phyloP scores from a whole-genome alignment of 2,329 filamentous ascomycete genomes.

The Emmonsiellopsis sp. region DNA sequence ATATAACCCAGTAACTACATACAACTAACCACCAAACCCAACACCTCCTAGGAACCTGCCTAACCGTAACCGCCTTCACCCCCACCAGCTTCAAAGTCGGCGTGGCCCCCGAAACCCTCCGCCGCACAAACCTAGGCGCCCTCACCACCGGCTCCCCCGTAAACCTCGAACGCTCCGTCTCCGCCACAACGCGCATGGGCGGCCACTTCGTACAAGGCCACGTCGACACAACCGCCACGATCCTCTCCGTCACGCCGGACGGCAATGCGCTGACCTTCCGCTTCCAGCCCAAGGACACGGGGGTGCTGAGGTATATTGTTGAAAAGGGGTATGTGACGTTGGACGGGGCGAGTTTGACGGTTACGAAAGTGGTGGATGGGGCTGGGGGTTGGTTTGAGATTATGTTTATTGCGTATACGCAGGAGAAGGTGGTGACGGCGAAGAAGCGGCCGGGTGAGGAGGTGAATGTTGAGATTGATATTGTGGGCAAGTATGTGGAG shows the following conservation, averaged over 20 bases:
- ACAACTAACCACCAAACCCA: neutral
- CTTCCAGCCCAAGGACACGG: constrained; percentile 60
- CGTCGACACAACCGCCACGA: constrained; percentile 78
- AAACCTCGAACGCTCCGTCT: constrained; percentile 90
- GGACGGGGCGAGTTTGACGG: constrained; percentile 87
- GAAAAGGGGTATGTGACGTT: constrained; percentile 95
- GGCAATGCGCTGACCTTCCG: constrained; percentile 86
- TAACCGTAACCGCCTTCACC: constrained; percentile 74
- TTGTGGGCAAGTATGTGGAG: constrained; percentile 57
- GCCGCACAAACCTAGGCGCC: constrained; percentile 84
- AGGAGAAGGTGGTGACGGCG: constrained; percentile 79
- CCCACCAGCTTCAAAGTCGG: constrained; percentile 72
- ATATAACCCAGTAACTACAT: neutral
- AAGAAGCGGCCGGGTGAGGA: constrained; percentile 68
- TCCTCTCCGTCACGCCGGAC: constrained; percentile 65
- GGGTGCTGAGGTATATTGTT: constrained; percentile 76
- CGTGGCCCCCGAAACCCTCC: constrained; percentile 89
- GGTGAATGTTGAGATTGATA: constrained; percentile 90
- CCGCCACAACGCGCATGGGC: constrained; percentile 87
- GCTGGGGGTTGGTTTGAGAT: constrained; percentile 83
- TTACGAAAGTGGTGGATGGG: constrained; percentile 74
- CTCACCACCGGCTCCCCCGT: constrained; percentile 59
- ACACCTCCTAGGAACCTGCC: constrained; percentile 61
- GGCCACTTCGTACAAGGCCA: constrained; percentile 98
- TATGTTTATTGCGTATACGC: constrained; percentile 95